These are phyloP conservation scores for Nissolia schottii DNA, from an alignment of 306 rosid genomes.

Conservation along the genomic window DNA sequence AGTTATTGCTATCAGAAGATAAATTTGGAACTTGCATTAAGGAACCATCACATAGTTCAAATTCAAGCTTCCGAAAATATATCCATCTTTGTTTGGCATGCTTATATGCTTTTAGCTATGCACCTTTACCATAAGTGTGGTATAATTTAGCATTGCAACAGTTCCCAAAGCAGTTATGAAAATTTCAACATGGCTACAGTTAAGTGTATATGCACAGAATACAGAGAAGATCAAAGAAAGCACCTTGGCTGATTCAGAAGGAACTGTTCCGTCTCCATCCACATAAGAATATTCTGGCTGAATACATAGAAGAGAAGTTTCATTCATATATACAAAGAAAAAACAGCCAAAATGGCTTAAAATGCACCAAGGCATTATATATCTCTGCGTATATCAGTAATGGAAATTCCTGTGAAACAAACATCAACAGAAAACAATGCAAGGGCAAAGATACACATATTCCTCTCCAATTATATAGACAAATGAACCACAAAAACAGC, in stretches of 20 bases:
- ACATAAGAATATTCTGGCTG: slow-evolving; percentile 85
- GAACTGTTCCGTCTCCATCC: slow-evolving; percentile 93
- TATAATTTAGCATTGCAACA: neutral
- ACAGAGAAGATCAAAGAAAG: slow-evolving; percentile 26
- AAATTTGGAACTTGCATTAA: neutral
- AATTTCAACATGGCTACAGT: neutral
- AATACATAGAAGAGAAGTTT: slow-evolving; percentile 17
- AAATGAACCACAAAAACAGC: neutral
- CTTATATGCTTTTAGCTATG: neutral
- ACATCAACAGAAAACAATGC: neutral
- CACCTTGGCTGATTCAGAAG: slow-evolving; percentile 87
- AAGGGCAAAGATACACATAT: neutral
- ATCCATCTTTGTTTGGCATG: too few species aligned
- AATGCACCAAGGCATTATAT: neutral
- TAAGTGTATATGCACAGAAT: neutral
- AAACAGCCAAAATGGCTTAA: neutral
- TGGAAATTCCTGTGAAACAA: neutral
- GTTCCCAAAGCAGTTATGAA: slow-evolving; percentile 5
- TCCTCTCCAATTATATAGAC: neutral
- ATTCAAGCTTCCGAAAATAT: neutral
- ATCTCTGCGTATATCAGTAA: neutral
- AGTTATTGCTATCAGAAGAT: neutral
- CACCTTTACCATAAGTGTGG: neutral
- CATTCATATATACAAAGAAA: neutral
- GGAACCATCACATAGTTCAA: slow-evolving; percentile 1